Evolutionary conservation across 2,329 filamentous ascomycete species (phyloP).

Genomic region (Sphaerulina musiva): DNA sequence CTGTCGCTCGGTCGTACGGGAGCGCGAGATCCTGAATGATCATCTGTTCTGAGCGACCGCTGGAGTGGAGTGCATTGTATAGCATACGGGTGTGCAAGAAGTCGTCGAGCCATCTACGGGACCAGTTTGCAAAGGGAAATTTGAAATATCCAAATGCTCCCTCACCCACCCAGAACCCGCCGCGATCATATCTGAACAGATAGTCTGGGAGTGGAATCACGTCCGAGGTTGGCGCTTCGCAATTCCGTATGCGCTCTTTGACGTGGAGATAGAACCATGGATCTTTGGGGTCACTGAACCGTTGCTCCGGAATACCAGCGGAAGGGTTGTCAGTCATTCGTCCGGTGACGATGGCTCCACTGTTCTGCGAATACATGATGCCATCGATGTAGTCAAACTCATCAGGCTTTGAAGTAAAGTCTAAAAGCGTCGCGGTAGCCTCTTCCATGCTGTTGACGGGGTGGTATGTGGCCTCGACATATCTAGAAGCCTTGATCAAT

Average conservation of each 20-base stretch:
- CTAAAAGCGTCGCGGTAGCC: conserved; percentile 38
- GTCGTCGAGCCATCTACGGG: conserved; percentile 54
- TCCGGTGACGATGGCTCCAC: conserved; percentile 42
- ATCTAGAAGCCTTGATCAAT: conserved; percentile 42
- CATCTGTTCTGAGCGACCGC: conserved; percentile 53
- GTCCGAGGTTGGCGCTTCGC: conserved; percentile 43
- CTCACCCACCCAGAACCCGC: conserved; percentile 60
- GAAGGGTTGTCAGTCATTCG: conserved; percentile 34
- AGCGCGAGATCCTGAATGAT: conserved; percentile 59
- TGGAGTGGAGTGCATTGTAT: conserved; percentile 59
- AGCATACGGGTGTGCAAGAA: conserved; percentile 59
- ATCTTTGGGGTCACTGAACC: conserved; percentile 41
- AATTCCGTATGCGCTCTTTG: conserved; percentile 29
- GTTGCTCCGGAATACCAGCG: conserved; percentile 17
- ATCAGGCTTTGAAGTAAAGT: conserved; percentile 33
- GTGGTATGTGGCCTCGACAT: conserved; percentile 46
- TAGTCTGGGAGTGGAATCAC: conserved; percentile 59
- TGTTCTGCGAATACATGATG: conserved; percentile 42
- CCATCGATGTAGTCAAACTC: conserved; percentile 48
- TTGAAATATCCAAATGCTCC: conserved; percentile 60
- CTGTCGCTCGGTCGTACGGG: conserved; percentile 38
- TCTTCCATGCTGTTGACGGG: conserved; percentile 39
- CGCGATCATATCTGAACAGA: conserved; percentile 64
- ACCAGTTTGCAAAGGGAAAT: conserved; percentile 59
- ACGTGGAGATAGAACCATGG: conserved; percentile 49